These are phyloP conservation scores for Elsinoe fawcettii DNA, from an alignment of 2,329 filamentous ascomycete genomes.

Conservation along the genomic window DNA sequence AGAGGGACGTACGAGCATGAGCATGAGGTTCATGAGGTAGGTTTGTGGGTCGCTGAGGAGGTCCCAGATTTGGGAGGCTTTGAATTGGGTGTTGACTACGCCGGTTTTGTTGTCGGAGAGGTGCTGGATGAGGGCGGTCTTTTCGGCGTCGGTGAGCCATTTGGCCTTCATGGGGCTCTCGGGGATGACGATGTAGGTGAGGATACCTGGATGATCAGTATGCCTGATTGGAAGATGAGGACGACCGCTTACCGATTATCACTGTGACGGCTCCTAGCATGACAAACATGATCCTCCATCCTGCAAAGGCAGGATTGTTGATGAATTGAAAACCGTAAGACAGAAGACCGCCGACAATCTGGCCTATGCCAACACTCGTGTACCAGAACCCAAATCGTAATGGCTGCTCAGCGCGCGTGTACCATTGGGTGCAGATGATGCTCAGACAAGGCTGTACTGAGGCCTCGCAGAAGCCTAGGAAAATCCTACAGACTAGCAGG, in stretches of 20 bases:
- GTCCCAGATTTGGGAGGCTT: constrained; percentile 45
- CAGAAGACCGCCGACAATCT: constrained; percentile 48
- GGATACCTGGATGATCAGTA: neutral
- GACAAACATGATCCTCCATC: constrained; percentile 17
- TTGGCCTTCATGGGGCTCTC: constrained; percentile 63
- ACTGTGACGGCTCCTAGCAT: constrained; percentile 12
- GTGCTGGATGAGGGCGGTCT: constrained; percentile 38
- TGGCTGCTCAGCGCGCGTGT: constrained; percentile 47
- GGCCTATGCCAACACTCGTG: constrained; percentile 51
- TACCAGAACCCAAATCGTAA: constrained; percentile 60
- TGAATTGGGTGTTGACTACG: constrained; percentile 38
- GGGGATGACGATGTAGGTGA: constrained; percentile 38
- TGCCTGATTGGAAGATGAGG: neutral
- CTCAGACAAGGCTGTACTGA: constrained; percentile 45
- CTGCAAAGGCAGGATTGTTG: constrained; percentile 15
- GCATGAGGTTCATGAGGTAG: constrained; percentile 23
- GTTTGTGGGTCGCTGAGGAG: constrained; percentile 55
- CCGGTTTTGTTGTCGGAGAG: constrained; percentile 35
- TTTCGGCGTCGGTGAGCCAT: constrained; percentile 51
- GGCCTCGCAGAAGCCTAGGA: constrained; percentile 46
- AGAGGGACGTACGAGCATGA: constrained; percentile 25
- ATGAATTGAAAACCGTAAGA: constrained; percentile 50
- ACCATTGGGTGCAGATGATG: constrained; percentile 41
- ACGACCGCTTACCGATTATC: neutral
- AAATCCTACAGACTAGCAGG: constrained; percentile 39